Base-by-base conservation (phyloP, 2,329 filamentous ascomycete genomes). In the Rhytidhysteron rufulum region DNA sequence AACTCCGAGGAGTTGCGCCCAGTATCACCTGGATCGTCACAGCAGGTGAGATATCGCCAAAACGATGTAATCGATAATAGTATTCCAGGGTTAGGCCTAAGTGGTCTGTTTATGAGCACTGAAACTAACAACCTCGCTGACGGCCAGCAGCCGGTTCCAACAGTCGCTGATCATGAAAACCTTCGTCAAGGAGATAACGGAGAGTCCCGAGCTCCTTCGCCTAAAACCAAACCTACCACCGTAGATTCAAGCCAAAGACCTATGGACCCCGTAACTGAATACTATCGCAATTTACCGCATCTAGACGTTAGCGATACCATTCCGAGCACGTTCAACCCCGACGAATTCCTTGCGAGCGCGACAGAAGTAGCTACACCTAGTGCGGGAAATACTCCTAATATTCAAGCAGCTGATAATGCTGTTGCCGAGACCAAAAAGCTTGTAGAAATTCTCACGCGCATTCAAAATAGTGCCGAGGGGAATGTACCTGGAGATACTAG, bases 351-450 rank as follows among this genome's bases (percentile, higher is more conserved):
- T 33, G 62, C 61, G 43, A 74, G 69, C 47, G 68, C 68, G 13
- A 74, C 71, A 4, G 71, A 75, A 47, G 57, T 70, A 21, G 69
- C 68, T 5, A 74, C 72, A 13, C 70, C 72, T 8, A 73, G 69
- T 47, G 50, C 62, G 20, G 55, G 53, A 22, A 62, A 63, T 25
- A 73, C 70, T 5, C 71, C 71, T 16, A 58, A 68, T 40, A 49
- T 68, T 6, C 42, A 44, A 20, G 50, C 45, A 32, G 59, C 55
- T 25, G 64, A 67, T 37, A 56, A 60, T 21, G 55, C 57, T 18
- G 50, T 67, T 2, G 55, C 60, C 13, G 62, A 66, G n/a, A 53
- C 62, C 9, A 64, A 60, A 45, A 54, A 44, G 31, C 41, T 64
- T 19, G 51, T 64, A 19, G 61, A 64, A 21, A 52, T 50, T 17